phyloP scores from a whole-genome alignment of 139 green algal genomes.

The Chlamydomonas sp. region DNA sequence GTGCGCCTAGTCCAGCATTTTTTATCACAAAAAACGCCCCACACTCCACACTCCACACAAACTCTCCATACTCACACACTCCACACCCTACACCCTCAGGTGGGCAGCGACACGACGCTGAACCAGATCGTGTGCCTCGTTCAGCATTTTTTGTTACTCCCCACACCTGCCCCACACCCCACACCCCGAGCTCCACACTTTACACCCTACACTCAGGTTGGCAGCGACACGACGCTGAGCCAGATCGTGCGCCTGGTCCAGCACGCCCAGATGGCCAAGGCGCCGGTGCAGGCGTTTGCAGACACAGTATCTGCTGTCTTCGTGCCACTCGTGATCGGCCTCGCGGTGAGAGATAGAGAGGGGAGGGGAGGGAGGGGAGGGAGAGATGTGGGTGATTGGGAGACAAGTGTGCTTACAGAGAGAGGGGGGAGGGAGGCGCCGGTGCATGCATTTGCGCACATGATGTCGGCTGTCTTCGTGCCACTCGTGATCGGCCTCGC shows the following conservation, averaged over 20 bases:
- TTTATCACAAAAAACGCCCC: too few species aligned
- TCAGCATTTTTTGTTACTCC: neutral
- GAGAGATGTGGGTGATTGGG: too few species aligned
- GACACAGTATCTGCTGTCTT: conserved; percentile 76
- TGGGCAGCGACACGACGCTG: conserved; percentile 74
- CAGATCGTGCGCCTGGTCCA: conserved; percentile 91
- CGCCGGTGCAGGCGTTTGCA: conserved; percentile 77
- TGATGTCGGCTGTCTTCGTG: conserved; percentile 77
- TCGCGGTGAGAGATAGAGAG: too few species aligned
- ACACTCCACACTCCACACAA: too few species aligned
- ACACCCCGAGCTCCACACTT: too few species aligned
- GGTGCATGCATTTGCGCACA: conserved; percentile 73
- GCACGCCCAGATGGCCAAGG: conserved; percentile 85
- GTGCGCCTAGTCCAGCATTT: conserved; percentile 91
- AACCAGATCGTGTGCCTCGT: conserved; percentile 88
- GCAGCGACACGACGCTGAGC: conserved; percentile 65
- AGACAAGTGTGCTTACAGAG: too few species aligned
- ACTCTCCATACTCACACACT: too few species aligned
- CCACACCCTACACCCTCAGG: too few species aligned
- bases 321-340: conserved; percentile 71
- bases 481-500: conserved; percentile 63
- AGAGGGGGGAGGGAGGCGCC: too few species aligned
- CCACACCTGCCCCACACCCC: neutral
- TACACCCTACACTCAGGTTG: too few species aligned
- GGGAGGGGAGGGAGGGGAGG: too few species aligned